A percentile compares a stretch with the other conserved stretches of the same genome.
Conservation (phyloP, 2,329 filamentous ascomycete genomes). For the Knufia petricola region DNA sequence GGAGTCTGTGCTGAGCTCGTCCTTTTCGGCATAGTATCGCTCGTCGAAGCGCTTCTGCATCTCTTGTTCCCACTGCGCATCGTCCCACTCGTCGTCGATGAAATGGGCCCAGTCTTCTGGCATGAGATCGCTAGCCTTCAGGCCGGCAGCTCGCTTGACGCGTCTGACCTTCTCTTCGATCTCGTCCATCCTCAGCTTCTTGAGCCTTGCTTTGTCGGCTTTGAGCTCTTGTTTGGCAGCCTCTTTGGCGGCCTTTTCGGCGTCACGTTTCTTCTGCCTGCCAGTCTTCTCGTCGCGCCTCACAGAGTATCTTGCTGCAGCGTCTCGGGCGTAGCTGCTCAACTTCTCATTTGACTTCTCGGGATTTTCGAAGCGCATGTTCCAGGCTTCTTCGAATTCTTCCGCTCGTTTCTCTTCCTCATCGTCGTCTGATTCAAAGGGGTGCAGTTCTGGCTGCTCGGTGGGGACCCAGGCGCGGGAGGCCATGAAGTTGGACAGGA, state of each 20-base stretch:
- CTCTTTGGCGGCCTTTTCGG: slow-evolving; percentile 67
- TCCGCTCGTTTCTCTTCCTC: slow-evolving; percentile 66
- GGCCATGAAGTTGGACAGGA: slow-evolving; percentile 92
- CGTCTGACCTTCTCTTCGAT: slow-evolving; percentile 75
- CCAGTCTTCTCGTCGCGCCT: slow-evolving; percentile 71
- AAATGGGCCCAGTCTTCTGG: slow-evolving; percentile 78
- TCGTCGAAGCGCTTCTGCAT: slow-evolving; percentile 86
- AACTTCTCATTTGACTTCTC: slow-evolving; percentile 78
- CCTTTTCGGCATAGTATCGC: slow-evolving; percentile 69
- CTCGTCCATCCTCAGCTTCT: slow-evolving; percentile 84
- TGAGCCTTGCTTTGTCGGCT: slow-evolving; percentile 71
- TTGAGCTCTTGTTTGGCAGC: slow-evolving; percentile 65
- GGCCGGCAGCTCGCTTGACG: slow-evolving; percentile 80
- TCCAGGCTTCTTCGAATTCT: slow-evolving; percentile 85
- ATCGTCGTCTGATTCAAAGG: slow-evolving; percentile 89
- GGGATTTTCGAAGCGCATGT: slow-evolving; percentile 90
- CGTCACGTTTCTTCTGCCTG: slow-evolving; percentile 68
- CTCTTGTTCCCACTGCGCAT: slow-evolving; percentile 79
- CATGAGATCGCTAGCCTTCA: slow-evolving; percentile 50
- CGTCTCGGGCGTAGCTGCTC: slow-evolving; percentile 79
- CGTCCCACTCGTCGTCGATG: slow-evolving; percentile 79
- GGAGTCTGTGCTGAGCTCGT: slow-evolving; percentile 50
- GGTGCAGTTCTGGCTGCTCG: slow-evolving; percentile 58
- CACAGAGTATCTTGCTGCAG: slow-evolving; percentile 71
- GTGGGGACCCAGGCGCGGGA: slow-evolving; percentile 77